Conservation (phyloP, 78 protist species). For the Dictyostelium intermedium region DNA sequence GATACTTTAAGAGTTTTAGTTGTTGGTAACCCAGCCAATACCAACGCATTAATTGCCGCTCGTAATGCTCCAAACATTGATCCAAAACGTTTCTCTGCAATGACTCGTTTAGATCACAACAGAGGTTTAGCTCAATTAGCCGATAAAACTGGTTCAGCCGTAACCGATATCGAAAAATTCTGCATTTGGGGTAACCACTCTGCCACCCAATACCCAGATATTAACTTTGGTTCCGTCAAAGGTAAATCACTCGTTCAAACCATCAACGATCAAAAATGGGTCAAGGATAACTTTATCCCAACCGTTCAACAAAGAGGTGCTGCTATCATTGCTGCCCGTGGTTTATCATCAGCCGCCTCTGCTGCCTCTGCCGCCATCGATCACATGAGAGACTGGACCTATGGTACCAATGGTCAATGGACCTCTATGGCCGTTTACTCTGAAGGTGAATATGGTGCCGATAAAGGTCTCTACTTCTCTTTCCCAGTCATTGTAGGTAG, state of each 20-base stretch:
- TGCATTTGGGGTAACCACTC: constrained; percentile 98
- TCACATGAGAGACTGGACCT: constrained; percentile 87
- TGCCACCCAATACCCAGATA: constrained; percentile 88
- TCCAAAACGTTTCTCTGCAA: constrained; percentile 76
- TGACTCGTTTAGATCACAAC: constrained; percentile 97
- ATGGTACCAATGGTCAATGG: constrained; percentile 81
- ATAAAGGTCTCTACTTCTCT: constrained; percentile 78
- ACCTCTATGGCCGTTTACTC: constrained; percentile 77
- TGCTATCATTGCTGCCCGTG: constrained; percentile 90
- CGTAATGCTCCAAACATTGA: constrained; percentile 82
- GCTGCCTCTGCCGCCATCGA: constrained; percentile 93
- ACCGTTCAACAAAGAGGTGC: constrained; percentile 96
- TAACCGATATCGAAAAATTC: constrained; percentile 75
- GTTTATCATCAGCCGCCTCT: constrained; percentile 91
- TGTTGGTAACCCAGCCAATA: constrained; percentile 99
- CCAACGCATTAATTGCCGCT: constrained; percentile 91
- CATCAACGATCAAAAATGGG: constrained; percentile 76
- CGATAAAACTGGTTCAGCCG: neutral
- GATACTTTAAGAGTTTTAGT: constrained; percentile 85
- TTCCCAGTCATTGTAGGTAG: constrained; percentile 58
- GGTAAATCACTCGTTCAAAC: constrained; percentile 23
- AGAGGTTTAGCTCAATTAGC: constrained; percentile 86
- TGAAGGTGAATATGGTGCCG: constrained; percentile 86
- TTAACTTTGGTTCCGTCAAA: constrained; percentile 50
- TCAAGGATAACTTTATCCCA: constrained; percentile 82